Evolutionary conservation across 2,329 filamentous ascomycete genomes (phyloP).

Genomic region (Chrysosporium keratinophilum): DNA sequence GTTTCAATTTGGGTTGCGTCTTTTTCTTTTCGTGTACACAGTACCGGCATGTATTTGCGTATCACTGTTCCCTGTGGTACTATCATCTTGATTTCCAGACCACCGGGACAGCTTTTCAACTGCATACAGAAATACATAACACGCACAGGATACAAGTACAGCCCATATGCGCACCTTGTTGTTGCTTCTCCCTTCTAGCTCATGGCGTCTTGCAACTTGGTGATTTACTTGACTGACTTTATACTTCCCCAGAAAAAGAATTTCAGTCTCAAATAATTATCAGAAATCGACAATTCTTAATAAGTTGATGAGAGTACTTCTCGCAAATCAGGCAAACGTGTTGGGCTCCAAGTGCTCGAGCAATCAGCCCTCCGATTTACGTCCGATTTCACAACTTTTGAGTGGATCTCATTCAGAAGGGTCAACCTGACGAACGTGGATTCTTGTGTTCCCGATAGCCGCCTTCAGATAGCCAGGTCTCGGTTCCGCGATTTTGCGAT

Average conservation of each 20-base stretch:
- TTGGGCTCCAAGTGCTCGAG: background rate
- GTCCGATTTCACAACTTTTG: background rate
- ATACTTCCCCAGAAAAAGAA: background rate
- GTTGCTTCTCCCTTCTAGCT: background rate
- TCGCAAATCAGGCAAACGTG: background rate
- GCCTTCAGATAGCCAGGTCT: conserved; percentile 5
- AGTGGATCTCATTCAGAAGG: conserved; percentile 1
- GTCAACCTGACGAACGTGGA: conserved; percentile 7
- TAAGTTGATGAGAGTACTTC: background rate
- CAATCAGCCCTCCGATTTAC: background rate
- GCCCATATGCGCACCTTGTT: background rate
- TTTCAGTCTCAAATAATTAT: background rate
- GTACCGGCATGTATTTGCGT: background rate
- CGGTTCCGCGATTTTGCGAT: conserved; percentile 10
- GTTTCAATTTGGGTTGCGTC: background rate
- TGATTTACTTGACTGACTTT: conserved; percentile 5
- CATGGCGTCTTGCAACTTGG: background rate
- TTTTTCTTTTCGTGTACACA: conserved; percentile 1
- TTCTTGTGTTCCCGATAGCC: conserved; percentile 6
- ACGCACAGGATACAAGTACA: conserved; percentile 4
- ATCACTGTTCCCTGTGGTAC: conserved; percentile 1
- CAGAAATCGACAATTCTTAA: background rate
- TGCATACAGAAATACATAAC: conserved; percentile 4
- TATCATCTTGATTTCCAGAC: conserved; percentile 8
- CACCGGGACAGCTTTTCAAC: conserved; percentile 3